Base-by-base conservation (phyloP, 2,329 filamentous ascomycete genomes). In the Aspergillus sp. region DNA sequence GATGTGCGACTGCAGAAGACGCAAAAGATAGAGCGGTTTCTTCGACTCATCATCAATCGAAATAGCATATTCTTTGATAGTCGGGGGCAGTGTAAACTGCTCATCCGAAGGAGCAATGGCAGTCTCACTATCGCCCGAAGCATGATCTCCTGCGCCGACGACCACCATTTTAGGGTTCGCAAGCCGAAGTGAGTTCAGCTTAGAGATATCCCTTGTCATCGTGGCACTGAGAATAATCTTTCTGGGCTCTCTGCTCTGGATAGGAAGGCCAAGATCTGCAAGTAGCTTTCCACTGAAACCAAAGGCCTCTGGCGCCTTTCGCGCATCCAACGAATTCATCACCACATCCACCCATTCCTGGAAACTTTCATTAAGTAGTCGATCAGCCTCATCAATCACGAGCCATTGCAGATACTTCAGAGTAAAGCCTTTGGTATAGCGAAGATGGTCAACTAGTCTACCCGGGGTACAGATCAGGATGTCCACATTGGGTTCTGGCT, bases 161-260 rank as follows among this genome's bases (percentile, higher is more conserved):
- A 89, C 78, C 0, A 96, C 77, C 37, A 96, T 71, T 46, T 79
- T 85, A 4, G 93, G 91, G 41, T 86, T 76, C 27, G 76, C 74
- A 28, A 97, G 73, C 47, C 79, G 85, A 32, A 97, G 67, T 1
- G 82, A 83, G 43, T 80, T 85, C 13, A 97, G 71, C 47, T 93
- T 83, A 31, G 86, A 87, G 38, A 95, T 72, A 59, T 97, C 90
- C 45, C 83, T 79, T 2, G 90, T 95, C 81, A 97, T 89, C 0
- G 91, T 96, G 5, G 91, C 93, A 62, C 89, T 95, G 3, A 96
- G 76, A 41, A 97, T 78, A 12, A 96, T 76, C 67, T 96, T 97
- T 40, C 83, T 81, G 3, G 93, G 62, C 73, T 54, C 60, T 39
- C 54, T 69, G 51, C 54, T 69, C 59, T 52, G 60, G 51, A 51